Percentiles rank a stretch among this genome's conserved stretches.
phyloP scores from a whole-genome alignment of 805 yeast species.

The Ogataea pignaliae region DNA sequence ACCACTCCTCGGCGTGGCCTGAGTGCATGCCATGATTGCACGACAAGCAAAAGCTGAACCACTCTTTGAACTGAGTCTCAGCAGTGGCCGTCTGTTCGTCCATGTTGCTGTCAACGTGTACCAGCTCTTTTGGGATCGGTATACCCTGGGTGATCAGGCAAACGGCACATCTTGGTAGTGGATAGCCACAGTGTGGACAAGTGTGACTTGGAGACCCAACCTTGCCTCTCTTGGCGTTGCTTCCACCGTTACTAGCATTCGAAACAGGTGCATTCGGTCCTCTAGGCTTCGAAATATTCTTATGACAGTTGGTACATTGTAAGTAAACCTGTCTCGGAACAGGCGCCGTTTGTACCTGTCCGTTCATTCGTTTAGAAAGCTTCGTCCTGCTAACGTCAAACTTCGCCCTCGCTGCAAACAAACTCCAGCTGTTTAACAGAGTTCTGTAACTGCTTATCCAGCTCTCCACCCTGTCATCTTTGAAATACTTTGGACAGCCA shows the following conservation, averaged over 20 bases:
- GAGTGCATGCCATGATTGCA: conserved; percentile 96
- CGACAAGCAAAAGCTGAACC: conserved; percentile 88
- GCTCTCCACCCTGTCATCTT: conserved; percentile 63
- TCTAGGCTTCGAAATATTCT: conserved; percentile 47
- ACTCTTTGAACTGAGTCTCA: conserved; percentile 54
- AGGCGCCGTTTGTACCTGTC: conserved; percentile 42
- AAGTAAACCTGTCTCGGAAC: conserved; percentile 72
- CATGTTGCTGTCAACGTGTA: conserved; percentile 22
- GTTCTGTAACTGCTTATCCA: conserved; percentile 74
- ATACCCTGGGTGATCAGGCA: conserved; percentile 78
- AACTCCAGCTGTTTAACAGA: conserved; percentile 73
- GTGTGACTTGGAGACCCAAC: conserved; percentile 14
- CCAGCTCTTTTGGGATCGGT: conserved; percentile 43
- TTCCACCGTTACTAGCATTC: neutral
- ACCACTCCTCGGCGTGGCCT: conserved; percentile 96
- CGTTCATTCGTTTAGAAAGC: conserved; percentile 50
- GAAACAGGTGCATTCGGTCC: neutral
- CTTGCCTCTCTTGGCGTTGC: conserved; percentile 2
- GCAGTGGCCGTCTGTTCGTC: conserved; percentile 18
- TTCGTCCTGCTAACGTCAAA: conserved; percentile 78
- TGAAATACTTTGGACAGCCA: conserved; percentile 81
- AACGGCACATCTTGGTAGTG: conserved; percentile 86
- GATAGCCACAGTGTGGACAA: conserved; percentile 85
- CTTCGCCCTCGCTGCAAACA: conserved; percentile 73
- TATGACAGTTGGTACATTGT: conserved; percentile 80